phyloP scores from a whole-genome alignment of 805 yeast genomes.

The Candida orba region DNA sequence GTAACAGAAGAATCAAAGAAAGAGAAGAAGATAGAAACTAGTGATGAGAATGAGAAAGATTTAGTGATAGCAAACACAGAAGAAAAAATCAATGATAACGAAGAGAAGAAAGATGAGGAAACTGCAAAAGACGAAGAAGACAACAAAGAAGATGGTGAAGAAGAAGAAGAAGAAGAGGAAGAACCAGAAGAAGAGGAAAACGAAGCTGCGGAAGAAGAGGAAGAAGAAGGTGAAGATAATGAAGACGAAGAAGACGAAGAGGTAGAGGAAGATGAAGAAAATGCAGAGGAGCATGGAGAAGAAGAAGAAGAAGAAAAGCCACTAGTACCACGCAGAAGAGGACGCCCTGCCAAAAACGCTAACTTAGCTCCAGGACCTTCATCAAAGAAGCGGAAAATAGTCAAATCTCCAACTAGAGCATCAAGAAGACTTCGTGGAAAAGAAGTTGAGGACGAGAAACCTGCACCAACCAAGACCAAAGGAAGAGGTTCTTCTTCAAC shows the following conservation, averaged over 20 bases:
- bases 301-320: slow-evolving; percentile 11
- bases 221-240: slow-evolving; percentile 4
- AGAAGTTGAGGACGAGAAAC: slow-evolving; percentile 9
- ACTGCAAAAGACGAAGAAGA: neutral
- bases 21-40: too few species aligned
- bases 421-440: slow-evolving; percentile 5
- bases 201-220: slow-evolving; percentile 3
- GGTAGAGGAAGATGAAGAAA: slow-evolving; percentile 2
- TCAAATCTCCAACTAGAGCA: neutral
- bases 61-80: too few species aligned
- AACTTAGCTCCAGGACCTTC: neutral
- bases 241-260: slow-evolving; percentile 4
- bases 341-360: slow-evolving; percentile 1
- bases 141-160: slow-evolving; percentile 3
- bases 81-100: too few species aligned
- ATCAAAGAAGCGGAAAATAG: neutral
- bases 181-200: slow-evolving; percentile 3
- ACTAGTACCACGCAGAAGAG: slow-evolving; percentile 3
- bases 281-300: slow-evolving; percentile 1
- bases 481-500: slow-evolving; percentile 2
- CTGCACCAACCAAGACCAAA: neutral
- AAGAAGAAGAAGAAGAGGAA: slow-evolving; percentile 5
- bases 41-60: too few species aligned
- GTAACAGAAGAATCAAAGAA: too few species aligned
- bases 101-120: too few species aligned